phyloP scores from a whole-genome alignment of 2,329 filamentous ascomycete species.

The Scolecobasidium constrictum region DNA sequence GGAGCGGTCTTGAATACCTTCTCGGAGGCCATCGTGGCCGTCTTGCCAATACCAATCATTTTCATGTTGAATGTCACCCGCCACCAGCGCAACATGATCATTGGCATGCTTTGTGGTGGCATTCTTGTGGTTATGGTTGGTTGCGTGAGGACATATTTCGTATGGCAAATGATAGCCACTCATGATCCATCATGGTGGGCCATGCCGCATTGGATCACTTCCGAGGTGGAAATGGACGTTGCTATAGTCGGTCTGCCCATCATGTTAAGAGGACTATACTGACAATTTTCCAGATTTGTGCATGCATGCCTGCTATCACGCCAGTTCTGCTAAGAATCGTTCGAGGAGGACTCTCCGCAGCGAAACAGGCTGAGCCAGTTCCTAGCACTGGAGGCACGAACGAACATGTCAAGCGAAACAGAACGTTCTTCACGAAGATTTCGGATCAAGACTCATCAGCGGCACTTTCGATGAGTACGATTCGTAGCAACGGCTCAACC shows the following conservation, averaged over 20 bases:
- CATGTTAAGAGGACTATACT: not conserved
- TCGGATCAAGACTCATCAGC: not conserved
- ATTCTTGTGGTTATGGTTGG: constrained; percentile 32
- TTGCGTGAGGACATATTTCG: constrained; percentile 32
- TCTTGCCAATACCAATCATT: constrained; percentile 34
- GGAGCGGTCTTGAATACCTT: constrained; percentile 26
- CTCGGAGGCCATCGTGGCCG: constrained; percentile 30
- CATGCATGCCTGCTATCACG: constrained; percentile 5
- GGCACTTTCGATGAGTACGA: not conserved
- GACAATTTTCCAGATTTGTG: constrained; percentile 7
- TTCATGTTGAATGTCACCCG: constrained; percentile 29
- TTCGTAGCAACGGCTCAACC: not conserved
- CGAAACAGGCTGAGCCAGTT: too few relatives aligned
- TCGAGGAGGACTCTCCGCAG: not conserved
- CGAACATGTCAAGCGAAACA: too few relatives aligned
- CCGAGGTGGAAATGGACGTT: constrained; percentile 34
- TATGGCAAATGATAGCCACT: constrained; percentile 29
- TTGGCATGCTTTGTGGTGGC: constrained; percentile 28
- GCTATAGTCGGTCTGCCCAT: constrained; percentile 28
- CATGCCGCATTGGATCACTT: constrained; percentile 34
- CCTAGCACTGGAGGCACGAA: too few relatives aligned
- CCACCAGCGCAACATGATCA: constrained; percentile 28
- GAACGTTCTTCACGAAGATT: not conserved
- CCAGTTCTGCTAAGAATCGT: not conserved
- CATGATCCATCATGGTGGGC: constrained; percentile 35